Base-by-base conservation (phyloP, 2,329 filamentous ascomycete genomes). In the Aspergillus nomiae region DNA sequence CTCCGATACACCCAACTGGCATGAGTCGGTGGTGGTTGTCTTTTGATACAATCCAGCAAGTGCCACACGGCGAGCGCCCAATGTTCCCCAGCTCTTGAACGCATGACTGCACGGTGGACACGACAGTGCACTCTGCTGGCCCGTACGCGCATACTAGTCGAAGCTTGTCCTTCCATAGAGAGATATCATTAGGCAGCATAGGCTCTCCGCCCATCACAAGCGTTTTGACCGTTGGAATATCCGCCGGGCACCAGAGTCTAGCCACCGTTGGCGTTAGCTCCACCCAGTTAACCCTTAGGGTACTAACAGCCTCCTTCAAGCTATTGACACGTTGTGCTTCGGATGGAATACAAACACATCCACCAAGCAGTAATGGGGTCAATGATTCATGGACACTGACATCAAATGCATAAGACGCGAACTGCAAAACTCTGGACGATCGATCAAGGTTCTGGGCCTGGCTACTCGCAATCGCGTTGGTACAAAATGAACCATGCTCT, bases 201-300 rank as follows among this genome's bases (percentile, higher is more conserved):
- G 73, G 72, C 58, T 80, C 78, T 11, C 77, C 78, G 14, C 74
- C 75, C 26, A 81, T 65, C 3, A 71, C 69, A 36, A 82, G 61
- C 1, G 68, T 70, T 24, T 72, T 75, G 6, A 82, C 68, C 4
- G 68, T 73, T 12, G 75, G 76, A 8, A 80, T 72, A 19, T 78
- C 74, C n/a, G 68, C 64, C 3, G 75, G 77, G 19, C 71, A 65
- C 16, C 80, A 65, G 16, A 77, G 68, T 10, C 72, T 67, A 0
- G 85, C 85, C n/a, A 89, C 78, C 0, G 84, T 78, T 0, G 85
- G 82, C 0, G 87, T 89, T 72, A 88, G 81, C 69, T 85, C 83
- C 0, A 80, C 82, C 79, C 79, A 83, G 34, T 79, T 84, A 24
- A 82, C 81, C 7, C 79, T 71, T 77, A 84, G 82, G 0, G 76